These are phyloP conservation scores for Aureobasidium mangrovei DNA, from an alignment of 2,329 filamentous ascomycete species.

Conservation along the genomic window DNA sequence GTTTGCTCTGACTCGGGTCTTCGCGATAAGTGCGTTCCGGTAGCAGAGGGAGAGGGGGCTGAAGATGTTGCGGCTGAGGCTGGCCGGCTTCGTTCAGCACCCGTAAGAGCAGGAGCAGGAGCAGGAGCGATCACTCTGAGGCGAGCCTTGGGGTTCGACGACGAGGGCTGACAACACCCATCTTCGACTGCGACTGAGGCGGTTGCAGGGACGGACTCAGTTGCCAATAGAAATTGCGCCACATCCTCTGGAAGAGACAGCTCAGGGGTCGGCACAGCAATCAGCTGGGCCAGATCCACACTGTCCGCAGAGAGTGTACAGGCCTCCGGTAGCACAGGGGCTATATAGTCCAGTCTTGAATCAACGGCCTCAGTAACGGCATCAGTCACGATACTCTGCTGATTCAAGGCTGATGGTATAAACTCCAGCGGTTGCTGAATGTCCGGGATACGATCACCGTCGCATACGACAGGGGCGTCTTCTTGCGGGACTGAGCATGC, in stretches of 20 bases:
- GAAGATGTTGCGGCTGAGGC: background rate
- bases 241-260: background rate
- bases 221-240: background rate
- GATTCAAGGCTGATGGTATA: background rate
- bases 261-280: background rate
- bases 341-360: background rate
- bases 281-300: background rate
- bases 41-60: background rate
- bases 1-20: background rate
- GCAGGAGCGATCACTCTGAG: constrained; percentile 1
- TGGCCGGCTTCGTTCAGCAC: background rate
- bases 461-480: background rate
- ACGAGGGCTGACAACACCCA: too few species aligned
- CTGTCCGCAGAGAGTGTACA: background rate
- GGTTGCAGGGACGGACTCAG: background rate
- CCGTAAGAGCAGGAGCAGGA: background rate
- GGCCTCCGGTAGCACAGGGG: background rate
- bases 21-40: background rate
- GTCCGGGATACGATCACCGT: background rate
- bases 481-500: background rate
- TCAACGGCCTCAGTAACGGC: background rate
- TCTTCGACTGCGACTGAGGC: background rate
- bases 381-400: background rate
- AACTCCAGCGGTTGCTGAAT: background rate
- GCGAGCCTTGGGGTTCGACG: background rate